phyloP scores from a whole-genome alignment of 1,139 yeast genomes.

The Pneumocystis wakefieldiae region DNA sequence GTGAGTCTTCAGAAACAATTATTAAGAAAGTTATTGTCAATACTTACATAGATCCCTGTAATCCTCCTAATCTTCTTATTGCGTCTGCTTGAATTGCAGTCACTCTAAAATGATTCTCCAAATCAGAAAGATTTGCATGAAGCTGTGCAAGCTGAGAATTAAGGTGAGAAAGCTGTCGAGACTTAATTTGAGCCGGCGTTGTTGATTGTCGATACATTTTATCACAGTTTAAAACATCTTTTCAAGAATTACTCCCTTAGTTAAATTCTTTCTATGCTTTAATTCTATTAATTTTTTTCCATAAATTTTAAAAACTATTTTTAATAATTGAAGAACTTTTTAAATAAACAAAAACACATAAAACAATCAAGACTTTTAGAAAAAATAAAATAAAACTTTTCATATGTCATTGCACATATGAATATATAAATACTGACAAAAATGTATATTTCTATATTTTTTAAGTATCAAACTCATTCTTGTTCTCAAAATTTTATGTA shows the following conservation, averaged over 20 bases:
- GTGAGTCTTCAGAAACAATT: neutral
- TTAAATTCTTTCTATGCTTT: neutral
- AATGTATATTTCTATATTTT: neutral
- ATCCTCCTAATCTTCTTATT: constrained; percentile 42
- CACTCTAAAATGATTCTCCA: constrained; percentile 39
- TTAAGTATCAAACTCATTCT: neutral
- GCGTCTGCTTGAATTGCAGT: constrained; percentile 43
- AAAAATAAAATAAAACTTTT: too few relatives aligned
- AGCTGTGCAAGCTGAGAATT: constrained; percentile 50
- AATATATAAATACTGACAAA: neutral
- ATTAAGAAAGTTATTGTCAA: neutral
- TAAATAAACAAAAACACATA: neutral
- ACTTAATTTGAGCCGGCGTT: constrained; percentile 22
- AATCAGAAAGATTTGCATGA: constrained; percentile 43
- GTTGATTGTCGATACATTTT: constrained; percentile 10
- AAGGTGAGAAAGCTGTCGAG: constrained; percentile 44
- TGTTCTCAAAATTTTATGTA: neutral
- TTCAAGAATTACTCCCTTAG: neutral
- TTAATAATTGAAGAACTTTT: neutral
- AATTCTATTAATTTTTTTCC: neutral
- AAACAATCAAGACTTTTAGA: too few relatives aligned
- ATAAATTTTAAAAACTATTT: neutral
- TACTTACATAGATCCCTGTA: constrained; percentile 42
- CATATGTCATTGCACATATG: too few relatives aligned
- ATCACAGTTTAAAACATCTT: neutral